A percentile compares a stretch with the other conserved stretches of the same genome.
phyloP scores from a whole-genome alignment of 345 rosid genomes.

The Streptanthus diversifolius region DNA sequence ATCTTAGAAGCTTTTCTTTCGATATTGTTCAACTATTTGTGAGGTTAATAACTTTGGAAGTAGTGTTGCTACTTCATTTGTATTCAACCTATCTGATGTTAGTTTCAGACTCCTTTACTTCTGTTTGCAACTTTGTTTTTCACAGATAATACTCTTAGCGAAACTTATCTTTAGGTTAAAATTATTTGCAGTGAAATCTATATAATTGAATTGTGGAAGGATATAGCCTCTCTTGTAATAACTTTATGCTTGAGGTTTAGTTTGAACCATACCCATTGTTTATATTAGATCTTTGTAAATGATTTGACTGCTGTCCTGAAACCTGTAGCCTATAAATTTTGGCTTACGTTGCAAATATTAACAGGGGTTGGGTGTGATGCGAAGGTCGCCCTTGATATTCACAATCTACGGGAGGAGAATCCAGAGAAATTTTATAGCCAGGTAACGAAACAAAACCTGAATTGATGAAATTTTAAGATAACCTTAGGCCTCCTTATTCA shows the following conservation, averaged over 20 bases:
- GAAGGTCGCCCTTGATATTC: slow-evolving; percentile 85
- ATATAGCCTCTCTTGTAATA: background rate
- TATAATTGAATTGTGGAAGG: background rate
- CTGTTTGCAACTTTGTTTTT: background rate
- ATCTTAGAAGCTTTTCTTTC: background rate
- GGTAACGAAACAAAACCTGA: slow-evolving; percentile 37
- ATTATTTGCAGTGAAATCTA: background rate
- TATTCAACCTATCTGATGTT: background rate
- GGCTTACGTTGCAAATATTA: background rate
- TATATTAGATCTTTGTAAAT: background rate
- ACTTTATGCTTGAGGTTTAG: background rate
- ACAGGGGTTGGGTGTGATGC: slow-evolving; percentile 93
- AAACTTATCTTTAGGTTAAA: background rate
- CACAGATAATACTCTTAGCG: background rate
- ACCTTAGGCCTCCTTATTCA: background rate
- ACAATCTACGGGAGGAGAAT: slow-evolving; percentile 76
- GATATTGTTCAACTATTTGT: background rate
- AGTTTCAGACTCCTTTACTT: background rate
- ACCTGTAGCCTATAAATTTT: background rate
- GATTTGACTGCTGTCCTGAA: background rate
- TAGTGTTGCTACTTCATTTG: background rate
- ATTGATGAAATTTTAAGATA: background rate
- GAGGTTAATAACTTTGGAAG: background rate
- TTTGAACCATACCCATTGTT: background rate
- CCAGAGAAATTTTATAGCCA: slow-evolving; percentile 82